Evolutionary conservation across 2,329 filamentous ascomycete species (phyloP).

Genomic region (Elsinoe fawcettii): DNA sequence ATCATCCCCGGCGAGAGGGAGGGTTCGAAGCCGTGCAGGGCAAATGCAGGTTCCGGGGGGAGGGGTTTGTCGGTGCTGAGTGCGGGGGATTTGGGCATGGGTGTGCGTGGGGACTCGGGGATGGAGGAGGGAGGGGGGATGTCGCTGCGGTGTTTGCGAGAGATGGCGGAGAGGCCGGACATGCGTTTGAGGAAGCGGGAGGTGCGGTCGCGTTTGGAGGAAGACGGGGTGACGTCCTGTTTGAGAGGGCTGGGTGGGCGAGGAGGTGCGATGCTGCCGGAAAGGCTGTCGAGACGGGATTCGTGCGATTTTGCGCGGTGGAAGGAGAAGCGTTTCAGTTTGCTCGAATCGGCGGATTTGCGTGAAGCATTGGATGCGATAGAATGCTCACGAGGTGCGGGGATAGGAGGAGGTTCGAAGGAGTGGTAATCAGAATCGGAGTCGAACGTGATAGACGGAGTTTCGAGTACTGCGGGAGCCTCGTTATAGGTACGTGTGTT

Average conservation of each 20-base stretch:
- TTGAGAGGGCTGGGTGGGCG: constrained; percentile 21
- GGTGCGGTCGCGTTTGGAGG: constrained; percentile 43
- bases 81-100: background rate
- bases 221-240: constrained; percentile 24
- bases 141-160: constrained; percentile 36
- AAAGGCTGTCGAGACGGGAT: constrained; percentile 1
- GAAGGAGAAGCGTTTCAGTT: constrained; percentile 15
- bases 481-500: constrained; percentile 1
- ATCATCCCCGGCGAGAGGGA: constrained; percentile 7
- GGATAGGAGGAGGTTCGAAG: constrained; percentile 44
- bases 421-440: constrained; percentile 37
- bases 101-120: background rate
- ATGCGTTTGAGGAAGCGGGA: constrained; percentile 60
- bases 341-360: constrained; percentile 17
- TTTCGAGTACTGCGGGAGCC: constrained; percentile 29
- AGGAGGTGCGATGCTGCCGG: constrained; percentile 14
- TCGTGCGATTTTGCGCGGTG: constrained; percentile 13
- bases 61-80: constrained; percentile 3
- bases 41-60: background rate
- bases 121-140: background rate
- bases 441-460: constrained; percentile 24
- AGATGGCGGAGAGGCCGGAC: constrained; percentile 35
- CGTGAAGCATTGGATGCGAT: constrained; percentile 17
- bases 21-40: constrained; percentile 3
- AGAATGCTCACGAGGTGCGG: constrained; percentile 49